phyloP scores from a whole-genome alignment of 2,329 filamentous ascomycete species.

The Hypoxylon sp. region DNA sequence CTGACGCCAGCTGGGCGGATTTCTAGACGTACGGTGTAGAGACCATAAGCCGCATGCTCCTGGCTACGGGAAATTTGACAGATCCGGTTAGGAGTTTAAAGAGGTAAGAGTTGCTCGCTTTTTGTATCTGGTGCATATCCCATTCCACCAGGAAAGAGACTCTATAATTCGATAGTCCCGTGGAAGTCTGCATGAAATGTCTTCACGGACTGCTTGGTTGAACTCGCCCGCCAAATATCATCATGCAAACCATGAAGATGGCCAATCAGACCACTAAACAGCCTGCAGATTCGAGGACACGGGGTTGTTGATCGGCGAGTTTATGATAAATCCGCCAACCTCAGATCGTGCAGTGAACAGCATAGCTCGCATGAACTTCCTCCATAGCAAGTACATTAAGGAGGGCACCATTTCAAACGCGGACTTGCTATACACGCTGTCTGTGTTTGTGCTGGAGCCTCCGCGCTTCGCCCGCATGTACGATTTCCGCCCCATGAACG shows the following conservation, averaged over 20 bases:
- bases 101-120: conserved; percentile 45
- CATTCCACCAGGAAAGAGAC: not conserved
- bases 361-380: conserved; percentile 59
- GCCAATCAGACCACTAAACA: conserved; percentile 10
- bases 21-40: conserved; percentile 55
- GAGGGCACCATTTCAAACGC: conserved; percentile 57
- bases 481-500: conserved; percentile 78
- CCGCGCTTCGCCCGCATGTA: conserved; percentile 73
- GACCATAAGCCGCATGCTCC: conserved; percentile 52
- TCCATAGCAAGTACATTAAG: conserved; percentile 56
- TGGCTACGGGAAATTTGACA: conserved; percentile 54
- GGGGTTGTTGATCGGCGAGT: conserved; percentile 52
- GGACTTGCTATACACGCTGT: conserved; percentile 59
- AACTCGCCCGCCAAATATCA: not conserved
- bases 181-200: not conserved
- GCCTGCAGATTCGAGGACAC: conserved; percentile 55
- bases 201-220: not conserved
- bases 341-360: conserved; percentile 56
- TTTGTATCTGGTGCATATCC: not conserved
- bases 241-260: not conserved
- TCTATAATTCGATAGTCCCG: not conserved
- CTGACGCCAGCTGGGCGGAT: conserved; percentile 11
- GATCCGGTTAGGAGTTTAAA: conserved; percentile 53
- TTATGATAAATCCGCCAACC: conserved; percentile 55
- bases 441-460: conserved; percentile 77